Evolutionary conservation across 257 asterid genomes (phyloP), one percentile per base, ranked within the genome.

Genomic region (Cinchona pubescens): DNA sequence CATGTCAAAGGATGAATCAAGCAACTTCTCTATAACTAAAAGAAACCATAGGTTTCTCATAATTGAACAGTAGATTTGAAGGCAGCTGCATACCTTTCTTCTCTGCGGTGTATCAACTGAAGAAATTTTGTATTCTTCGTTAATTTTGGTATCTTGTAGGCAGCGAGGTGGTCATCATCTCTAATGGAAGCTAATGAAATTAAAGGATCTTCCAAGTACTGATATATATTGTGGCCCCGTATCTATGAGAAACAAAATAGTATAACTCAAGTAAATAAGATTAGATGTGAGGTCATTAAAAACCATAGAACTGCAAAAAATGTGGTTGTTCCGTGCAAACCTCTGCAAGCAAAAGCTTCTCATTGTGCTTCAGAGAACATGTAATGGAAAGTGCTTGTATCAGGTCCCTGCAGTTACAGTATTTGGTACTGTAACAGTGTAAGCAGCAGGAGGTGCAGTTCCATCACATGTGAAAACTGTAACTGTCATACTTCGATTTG

Each of bases 331-430:
- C 69, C 34, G 72, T 27, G 32, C 85, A 75, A 77, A 94, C 99
- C 98, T 95, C 97, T 66, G 99, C 99, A 78, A 95, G 98, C 80
- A 95, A 83, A 82, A 95, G 91, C 84, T 86, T 95, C 87, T 95
- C 99, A 66, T 80, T 91, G 69, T 83, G 87, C 86, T 92, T 91
- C 85, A 95, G 81, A 76, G 90, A 88, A 87, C 96, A 92, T 48
- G 94, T 88, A 80, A 82, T 88, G 78, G 90, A 82, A 65, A 95
- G 96, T 49, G 96, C 90, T 80, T 91, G 97, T 78, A 84, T 86
- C 85, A 95, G 86, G 86, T 95, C 98, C 88, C 97, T 88, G 80
- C 97, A 92, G 98, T 51, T 98, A 98, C 80, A 91, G 98, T 88
- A n/a, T 92, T 95, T 45, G 96, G 96, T 67, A 95, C 96, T 59